Conservation (phyloP, 2,329 filamentous ascomycete species). For the Talaromyces sp. region DNA sequence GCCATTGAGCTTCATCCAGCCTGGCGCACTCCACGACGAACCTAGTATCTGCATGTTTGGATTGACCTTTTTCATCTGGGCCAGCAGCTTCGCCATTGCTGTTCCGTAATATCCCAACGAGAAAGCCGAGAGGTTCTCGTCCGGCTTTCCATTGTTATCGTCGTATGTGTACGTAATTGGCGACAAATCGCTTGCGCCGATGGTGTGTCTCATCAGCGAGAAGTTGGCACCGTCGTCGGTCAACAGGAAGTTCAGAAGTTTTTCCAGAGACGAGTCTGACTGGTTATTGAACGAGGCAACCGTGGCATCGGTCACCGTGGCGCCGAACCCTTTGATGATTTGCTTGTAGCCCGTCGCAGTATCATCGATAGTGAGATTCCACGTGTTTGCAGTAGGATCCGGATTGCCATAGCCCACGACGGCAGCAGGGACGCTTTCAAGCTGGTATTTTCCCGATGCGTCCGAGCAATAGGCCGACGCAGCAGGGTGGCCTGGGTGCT, state of each 20-base stretch:
- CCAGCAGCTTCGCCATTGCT: constrained; percentile 33
- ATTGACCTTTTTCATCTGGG: constrained; percentile 31
- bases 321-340: constrained; percentile 31
- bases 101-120: constrained; percentile 28
- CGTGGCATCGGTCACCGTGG: constrained; percentile 35
- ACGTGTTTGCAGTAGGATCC: constrained; percentile 17
- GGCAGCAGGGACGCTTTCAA: constrained; percentile 17
- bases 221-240: constrained; percentile 30
- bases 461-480: constrained; percentile 24
- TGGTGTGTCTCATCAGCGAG: constrained; percentile 36
- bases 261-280: constrained; percentile 21
- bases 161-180: constrained; percentile 33
- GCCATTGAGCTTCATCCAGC: constrained; percentile 38
- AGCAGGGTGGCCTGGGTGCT: neutral
- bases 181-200: constrained; percentile 33
- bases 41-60: constrained; percentile 30
- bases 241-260: constrained; percentile 30
- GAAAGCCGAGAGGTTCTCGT: constrained; percentile 27
- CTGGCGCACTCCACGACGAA: constrained; percentile 33
- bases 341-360: constrained; percentile 22
- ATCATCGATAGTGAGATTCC: constrained; percentile 23
- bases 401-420: constrained; percentile 17
- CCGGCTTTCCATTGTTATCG: constrained; percentile 30
- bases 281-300: constrained; percentile 31
- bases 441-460: constrained; percentile 21